These are phyloP conservation scores for Aspergillus spinulosporus DNA, from an alignment of 2,329 filamentous ascomycete genomes.

Conservation along the genomic window DNA sequence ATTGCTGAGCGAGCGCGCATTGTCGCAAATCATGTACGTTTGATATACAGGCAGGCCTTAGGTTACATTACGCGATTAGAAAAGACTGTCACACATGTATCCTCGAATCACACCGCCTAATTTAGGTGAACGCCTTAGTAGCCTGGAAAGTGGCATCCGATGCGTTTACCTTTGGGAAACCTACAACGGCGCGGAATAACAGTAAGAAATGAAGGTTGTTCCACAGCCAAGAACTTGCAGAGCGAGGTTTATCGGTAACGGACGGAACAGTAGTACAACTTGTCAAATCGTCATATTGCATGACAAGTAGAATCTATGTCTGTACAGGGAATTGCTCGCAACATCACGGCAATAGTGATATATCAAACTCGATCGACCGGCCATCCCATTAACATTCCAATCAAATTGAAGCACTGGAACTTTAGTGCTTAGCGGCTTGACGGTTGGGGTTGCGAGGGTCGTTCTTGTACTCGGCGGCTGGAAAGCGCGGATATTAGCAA, in stretches of 20 bases:
- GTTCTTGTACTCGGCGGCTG: conserved; percentile 95
- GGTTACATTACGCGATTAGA: too few relatives aligned
- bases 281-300: conserved; percentile 39
- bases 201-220: too few relatives aligned
- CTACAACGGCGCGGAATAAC: too few relatives aligned
- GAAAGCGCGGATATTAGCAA: conserved; percentile 23
- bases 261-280: conserved; percentile 38
- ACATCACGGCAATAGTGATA: conserved; percentile 28
- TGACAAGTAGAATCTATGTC: conserved; percentile 40
- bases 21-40: too few relatives aligned
- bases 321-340: conserved; percentile 39
- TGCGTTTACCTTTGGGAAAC: too few relatives aligned
- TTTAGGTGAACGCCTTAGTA: too few relatives aligned
- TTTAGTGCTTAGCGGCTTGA: conserved; percentile 42
- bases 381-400: conserved; percentile 20
- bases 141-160: too few relatives aligned
- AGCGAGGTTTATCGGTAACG: neutral
- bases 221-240: too few relatives aligned
- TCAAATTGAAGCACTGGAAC: conserved; percentile 19
- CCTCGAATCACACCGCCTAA: too few relatives aligned
- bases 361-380: conserved; percentile 22
- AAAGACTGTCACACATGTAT: too few relatives aligned
- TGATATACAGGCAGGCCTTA: too few relatives aligned
- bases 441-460: conserved; percentile 75
- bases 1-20: too few relatives aligned